Percentiles rank a stretch among this genome's conserved stretches.
These are phyloP conservation scores for Apiospora malaysiana DNA, from an alignment of 2,329 filamentous ascomycete species.

Conservation along the genomic window DNA sequence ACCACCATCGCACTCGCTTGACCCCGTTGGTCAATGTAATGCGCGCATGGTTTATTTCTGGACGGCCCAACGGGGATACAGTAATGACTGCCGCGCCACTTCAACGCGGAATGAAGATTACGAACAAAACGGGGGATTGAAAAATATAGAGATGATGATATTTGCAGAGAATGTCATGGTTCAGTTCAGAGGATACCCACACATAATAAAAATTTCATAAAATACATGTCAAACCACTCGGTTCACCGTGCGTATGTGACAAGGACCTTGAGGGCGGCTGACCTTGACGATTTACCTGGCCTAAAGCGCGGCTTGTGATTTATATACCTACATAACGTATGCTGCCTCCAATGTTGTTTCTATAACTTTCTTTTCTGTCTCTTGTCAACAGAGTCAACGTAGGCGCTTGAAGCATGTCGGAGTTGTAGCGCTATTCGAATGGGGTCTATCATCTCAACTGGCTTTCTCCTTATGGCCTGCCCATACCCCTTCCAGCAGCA, in stretches of 20 bases:
- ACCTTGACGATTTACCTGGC: background rate
- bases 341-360: too few relatives aligned
- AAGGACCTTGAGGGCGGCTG: background rate
- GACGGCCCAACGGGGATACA: background rate
- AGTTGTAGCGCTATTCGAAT: too few relatives aligned
- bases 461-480: too few relatives aligned
- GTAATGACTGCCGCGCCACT: background rate
- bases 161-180: background rate
- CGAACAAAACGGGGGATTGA: conserved; percentile 10
- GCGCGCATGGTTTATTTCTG: background rate
- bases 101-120: conserved; percentile 9
- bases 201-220: conserved; percentile 8
- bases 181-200: conserved; percentile 14
- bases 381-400: too few relatives aligned
- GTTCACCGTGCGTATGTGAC: background rate
- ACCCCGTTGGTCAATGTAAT: background rate
- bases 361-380: too few relatives aligned
- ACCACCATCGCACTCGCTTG: background rate
- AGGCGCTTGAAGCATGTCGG: too few relatives aligned
- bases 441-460: too few relatives aligned
- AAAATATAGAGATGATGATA: conserved; percentile 15
- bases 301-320: too few relatives aligned
- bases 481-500: too few relatives aligned
- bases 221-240: background rate
- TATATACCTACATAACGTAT: too few relatives aligned